These are phyloP conservation scores for Andrographis paniculata DNA, from an alignment of 305 asterid species.

Conservation along the genomic window DNA sequence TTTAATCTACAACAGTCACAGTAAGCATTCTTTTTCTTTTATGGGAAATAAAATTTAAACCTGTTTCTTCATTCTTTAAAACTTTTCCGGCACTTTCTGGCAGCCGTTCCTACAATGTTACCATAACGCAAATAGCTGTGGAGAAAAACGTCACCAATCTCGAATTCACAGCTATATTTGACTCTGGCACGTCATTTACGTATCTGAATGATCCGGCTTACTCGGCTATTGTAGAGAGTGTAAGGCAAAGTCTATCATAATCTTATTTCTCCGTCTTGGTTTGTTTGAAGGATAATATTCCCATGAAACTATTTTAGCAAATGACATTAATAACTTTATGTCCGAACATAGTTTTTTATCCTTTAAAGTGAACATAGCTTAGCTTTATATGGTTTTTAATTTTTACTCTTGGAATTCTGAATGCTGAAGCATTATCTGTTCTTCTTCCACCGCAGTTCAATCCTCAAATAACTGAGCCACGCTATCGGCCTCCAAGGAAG, in stretches of 20 bases:
- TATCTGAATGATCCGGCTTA: conserved; percentile 76
- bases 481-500: conserved; percentile 28
- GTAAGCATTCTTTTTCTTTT: conserved; percentile 35
- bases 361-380: too few species aligned
- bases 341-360: too few species aligned
- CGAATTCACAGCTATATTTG: conserved; percentile 61
- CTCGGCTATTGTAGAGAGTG: conserved; percentile 43
- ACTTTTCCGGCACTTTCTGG: conserved; percentile 14
- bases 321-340: too few species aligned
- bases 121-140: conserved; percentile 59
- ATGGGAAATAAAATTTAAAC: neutral
- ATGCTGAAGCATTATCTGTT: neutral
- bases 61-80: conserved; percentile 1
- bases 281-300: too few species aligned
- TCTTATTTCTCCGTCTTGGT: too few species aligned
- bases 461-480: conserved; percentile 46
- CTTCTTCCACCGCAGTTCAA: conserved; percentile 47
- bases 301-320: too few species aligned
- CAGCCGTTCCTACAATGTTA: conserved; percentile 71
- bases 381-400: too few species aligned
- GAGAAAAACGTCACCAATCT: conserved; percentile 36
- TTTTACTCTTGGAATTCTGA: conserved; percentile 5
- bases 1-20: conserved; percentile 44
- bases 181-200: conserved; percentile 90
- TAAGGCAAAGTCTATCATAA: conserved; percentile 44